Conservation (phyloP, 345 rosid species). For the Xanthoceras sorbifolium region DNA sequence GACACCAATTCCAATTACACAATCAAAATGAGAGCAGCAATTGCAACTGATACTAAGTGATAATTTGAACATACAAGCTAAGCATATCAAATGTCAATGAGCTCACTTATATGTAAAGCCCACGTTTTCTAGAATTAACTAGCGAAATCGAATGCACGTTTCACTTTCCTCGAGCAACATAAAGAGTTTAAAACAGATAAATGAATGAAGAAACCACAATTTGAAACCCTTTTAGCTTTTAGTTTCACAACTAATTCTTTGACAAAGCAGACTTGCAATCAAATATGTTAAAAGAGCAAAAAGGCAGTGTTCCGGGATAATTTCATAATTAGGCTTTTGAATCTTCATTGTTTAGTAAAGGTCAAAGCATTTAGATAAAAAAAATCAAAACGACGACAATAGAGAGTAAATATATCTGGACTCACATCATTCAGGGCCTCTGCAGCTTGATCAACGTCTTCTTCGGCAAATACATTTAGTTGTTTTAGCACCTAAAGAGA, state of each 20-base stretch:
- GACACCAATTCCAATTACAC: neutral
- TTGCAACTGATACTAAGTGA: neutral
- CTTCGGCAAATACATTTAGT: slow-evolving; percentile 74
- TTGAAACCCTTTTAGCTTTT: neutral
- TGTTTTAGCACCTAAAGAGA: slow-evolving; percentile 59
- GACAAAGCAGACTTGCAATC: neutral
- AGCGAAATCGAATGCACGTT: neutral
- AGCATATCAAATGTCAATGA: neutral
- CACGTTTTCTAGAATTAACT: neutral
- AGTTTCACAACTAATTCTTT: neutral
- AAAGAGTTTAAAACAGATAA: neutral
- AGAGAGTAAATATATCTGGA: neutral
- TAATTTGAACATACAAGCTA: neutral
- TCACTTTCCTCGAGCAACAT: neutral
- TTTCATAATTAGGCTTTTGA: neutral
- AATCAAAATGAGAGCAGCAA: neutral
- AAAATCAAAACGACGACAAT: neutral
- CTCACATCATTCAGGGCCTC: slow-evolving; percentile 89
- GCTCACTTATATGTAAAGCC: neutral
- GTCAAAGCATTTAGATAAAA: neutral
- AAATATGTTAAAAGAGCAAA: neutral
- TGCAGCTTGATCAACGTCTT: slow-evolving; percentile 68
- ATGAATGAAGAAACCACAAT: neutral
- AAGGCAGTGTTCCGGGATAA: neutral
- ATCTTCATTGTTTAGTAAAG: neutral